Evolutionary conservation across 257 asterid genomes (phyloP), one percentile per base, ranked within the genome.

Genomic region (Solanum peruvianum): DNA sequence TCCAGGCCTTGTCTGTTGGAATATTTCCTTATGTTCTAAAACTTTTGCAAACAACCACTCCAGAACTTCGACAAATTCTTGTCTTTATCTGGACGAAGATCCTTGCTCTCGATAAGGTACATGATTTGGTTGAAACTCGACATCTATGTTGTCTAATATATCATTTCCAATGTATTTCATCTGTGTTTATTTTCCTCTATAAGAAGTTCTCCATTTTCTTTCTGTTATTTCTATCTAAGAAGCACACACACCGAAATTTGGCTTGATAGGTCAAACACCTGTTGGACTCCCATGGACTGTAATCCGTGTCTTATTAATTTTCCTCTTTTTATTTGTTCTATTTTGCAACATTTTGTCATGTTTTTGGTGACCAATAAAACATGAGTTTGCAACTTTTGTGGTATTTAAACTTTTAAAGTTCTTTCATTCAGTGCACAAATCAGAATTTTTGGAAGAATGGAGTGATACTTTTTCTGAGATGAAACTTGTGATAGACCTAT

Each of bases 61-160:
- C 98, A 37, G 99, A 97, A 93, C 97, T 97, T 87, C 90, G 98
- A 86, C 99, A 97, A 89, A 97, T 97, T 90, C 98, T 97, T 86
- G 99, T 96, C 87, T 97, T 97, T 92, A 95, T 96, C 88, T 96
- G 99, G 99, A 96, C 99, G 85, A 96, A 96, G 92, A 96, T 96
- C 89, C 98, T 96, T 86, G 99, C 99, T 14, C 93, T 96, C 37
- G 99, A 96, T 88, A 96, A 96, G 99, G 99, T 94, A 92, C 73
- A 83, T 73, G 42, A 52, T 80, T 29, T 80, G 67, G 20, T 21
- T 80, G 85, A 49, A 49, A 80, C 42, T 80, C 29, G 18, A 29
- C 85, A 49, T 52, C 62, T 27, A 18, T 78, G 42, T 27, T 45
- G 66, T 78, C 66, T 45, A 45, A 45, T 78, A 78, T 27, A 45